A percentile compares a stretch with the other conserved stretches of the same genome.
Evolutionary conservation across 78 protist genomes (phyloP).

Genomic region (Mastigamoeba balamuthi): DNA sequence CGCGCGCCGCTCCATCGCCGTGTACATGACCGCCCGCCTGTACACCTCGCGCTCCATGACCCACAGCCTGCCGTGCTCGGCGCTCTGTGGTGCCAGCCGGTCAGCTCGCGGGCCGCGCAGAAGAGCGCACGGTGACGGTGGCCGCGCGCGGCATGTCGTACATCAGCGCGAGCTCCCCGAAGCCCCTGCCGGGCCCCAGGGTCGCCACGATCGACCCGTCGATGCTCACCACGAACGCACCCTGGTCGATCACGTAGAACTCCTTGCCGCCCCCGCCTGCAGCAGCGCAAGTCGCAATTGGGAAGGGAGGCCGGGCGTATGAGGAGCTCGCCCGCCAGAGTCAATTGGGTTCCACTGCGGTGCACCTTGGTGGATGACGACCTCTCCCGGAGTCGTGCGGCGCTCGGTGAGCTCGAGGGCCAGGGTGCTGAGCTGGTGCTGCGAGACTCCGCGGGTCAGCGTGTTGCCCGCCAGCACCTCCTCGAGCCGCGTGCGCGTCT

Average conservation of each 20-base stretch:
- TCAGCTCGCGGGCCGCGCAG: too few relatives aligned
- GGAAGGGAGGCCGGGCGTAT: not conserved
- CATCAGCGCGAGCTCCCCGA: slow-evolving; percentile 69
- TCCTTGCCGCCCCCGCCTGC: not conserved
- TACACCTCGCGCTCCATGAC: not conserved
- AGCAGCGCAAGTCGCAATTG: not conserved
- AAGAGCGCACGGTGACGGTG: slow-evolving; percentile 1
- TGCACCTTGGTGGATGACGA: not conserved
- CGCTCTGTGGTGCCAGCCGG: not conserved
- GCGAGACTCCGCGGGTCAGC: too few relatives aligned
- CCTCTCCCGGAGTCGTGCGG: not conserved
- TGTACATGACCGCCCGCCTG: not conserved
- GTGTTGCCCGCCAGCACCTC: too few relatives aligned
- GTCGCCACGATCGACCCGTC: not conserved
- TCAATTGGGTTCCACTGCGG: too few relatives aligned
- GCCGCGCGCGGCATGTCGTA: slow-evolving; percentile 57
- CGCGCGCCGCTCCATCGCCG: not conserved
- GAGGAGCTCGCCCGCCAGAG: too few relatives aligned
- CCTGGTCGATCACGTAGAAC: not conserved
- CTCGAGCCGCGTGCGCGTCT: too few relatives aligned
- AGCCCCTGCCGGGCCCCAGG: slow-evolving; percentile 7
- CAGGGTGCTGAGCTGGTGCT: too few relatives aligned
- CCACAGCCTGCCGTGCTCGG: not conserved
- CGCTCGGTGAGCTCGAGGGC: too few relatives aligned
- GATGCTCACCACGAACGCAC: not conserved